Percentiles rank a stretch among this genome's conserved stretches.
Conservation (phyloP, 306 rosid genomes). For the Cucurbita maxima region DNA sequence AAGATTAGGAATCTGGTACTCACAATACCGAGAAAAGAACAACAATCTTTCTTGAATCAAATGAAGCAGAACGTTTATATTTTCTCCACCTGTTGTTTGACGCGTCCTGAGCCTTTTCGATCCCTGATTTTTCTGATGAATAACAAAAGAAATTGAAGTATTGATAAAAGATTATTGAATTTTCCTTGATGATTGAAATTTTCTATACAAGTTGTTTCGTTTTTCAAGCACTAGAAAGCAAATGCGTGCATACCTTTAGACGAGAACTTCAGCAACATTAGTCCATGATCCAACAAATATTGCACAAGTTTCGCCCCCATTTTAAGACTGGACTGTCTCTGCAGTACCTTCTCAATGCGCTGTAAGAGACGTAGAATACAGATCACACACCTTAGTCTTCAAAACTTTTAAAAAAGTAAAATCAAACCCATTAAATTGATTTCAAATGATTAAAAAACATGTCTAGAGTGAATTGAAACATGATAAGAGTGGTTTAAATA, state of each 20-base stretch:
- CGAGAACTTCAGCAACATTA: conserved; percentile 14
- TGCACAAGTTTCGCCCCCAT: conserved; percentile 42
- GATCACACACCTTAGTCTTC: not conserved
- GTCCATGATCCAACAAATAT: conserved; percentile 27
- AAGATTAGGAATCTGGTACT: conserved; percentile 20
- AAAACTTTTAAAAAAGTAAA: too few relatives aligned
- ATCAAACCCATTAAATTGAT: too few relatives aligned
- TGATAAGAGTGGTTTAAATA: too few relatives aligned
- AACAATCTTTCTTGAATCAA: conserved; percentile 78
- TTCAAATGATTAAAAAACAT: too few relatives aligned
- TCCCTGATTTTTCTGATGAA: conserved; percentile 45
- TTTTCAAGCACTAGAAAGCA: not conserved
- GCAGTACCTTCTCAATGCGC: conserved; percentile 49
- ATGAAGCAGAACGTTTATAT: conserved; percentile 64
- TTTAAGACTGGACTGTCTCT: conserved; percentile 59
- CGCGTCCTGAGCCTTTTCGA: conserved; percentile 54
- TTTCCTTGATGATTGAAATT: conserved; percentile 9
- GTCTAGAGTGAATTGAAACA: too few relatives aligned
- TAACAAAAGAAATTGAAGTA: not conserved
- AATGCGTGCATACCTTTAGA: conserved; percentile 35
- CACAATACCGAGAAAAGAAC: conserved; percentile 79
- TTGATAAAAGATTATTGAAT: not conserved
- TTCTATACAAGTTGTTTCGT: not conserved
- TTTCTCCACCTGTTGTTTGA: conserved; percentile 67
- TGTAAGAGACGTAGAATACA: conserved; percentile 13